These are phyloP conservation scores for Hyaloscypha finlandica DNA, from an alignment of 495 filamentous ascomycete genomes.

Conservation along the genomic window DNA sequence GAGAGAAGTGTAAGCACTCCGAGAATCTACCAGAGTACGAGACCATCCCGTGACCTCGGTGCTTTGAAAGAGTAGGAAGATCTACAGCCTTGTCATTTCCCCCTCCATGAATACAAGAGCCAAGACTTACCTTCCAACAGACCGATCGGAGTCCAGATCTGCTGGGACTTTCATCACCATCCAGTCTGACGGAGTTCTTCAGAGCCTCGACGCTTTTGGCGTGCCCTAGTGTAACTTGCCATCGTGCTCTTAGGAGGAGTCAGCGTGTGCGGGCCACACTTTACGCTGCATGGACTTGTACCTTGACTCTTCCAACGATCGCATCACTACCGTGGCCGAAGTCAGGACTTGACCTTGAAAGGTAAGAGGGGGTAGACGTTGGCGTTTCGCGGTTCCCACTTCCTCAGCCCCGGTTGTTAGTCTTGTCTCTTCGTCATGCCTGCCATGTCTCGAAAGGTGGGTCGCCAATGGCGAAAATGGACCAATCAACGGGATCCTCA, in stretches of 20 bases:
- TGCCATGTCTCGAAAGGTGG: background rate
- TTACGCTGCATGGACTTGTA: slow-evolving; percentile 31
- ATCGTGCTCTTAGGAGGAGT: slow-evolving; percentile 49
- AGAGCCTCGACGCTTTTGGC: slow-evolving; percentile 63
- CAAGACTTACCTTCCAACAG: slow-evolving; percentile 80
- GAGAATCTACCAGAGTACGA: slow-evolving; percentile 62
- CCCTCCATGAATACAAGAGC: slow-evolving; percentile 3
- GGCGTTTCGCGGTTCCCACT: background rate
- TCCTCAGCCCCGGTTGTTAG: background rate
- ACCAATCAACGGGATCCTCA: slow-evolving; percentile 4
- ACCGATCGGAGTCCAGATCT: slow-evolving; percentile 77
- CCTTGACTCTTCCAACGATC: slow-evolving; percentile 64
- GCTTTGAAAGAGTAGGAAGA: slow-evolving; percentile 77
- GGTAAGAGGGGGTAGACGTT: background rate
- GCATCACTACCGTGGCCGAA: slow-evolving; percentile 47
- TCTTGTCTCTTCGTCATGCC: background rate
- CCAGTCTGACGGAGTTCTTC: slow-evolving; percentile 60
- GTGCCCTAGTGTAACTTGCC: slow-evolving; percentile 65
- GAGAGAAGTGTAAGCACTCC: slow-evolving; percentile 71
- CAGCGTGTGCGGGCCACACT: slow-evolving; percentile 4
- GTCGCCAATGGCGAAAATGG: background rate
- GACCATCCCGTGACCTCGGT: slow-evolving; percentile 70
- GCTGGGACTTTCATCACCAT: slow-evolving; percentile 61
- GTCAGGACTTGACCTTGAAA: background rate
- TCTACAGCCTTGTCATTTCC: slow-evolving; percentile 44